Conservation (phyloP, 1,284 basidiomycete genomes). For the Agaricales sp. region DNA sequence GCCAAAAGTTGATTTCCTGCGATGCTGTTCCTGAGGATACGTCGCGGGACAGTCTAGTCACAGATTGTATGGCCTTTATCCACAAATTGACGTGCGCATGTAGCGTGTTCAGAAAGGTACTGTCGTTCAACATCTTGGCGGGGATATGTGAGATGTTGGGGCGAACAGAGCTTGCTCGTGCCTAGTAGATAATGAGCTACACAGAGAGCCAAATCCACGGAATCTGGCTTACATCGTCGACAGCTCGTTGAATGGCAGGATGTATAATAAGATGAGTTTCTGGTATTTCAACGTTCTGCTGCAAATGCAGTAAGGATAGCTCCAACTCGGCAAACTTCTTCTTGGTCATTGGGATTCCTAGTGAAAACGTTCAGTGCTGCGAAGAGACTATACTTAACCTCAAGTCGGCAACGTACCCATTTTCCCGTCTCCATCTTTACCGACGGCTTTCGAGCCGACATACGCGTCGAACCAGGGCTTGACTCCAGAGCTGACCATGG, state of each 20-base stretch:
- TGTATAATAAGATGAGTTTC: constrained; percentile 92
- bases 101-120: constrained; percentile 87
- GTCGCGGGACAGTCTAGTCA: constrained; percentile 89
- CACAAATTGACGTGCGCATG: constrained; percentile 94
- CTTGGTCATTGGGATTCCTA: constrained; percentile 95
- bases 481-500: constrained; percentile 92
- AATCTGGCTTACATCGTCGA: constrained; percentile 52
- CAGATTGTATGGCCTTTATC: constrained; percentile 97
- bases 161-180: constrained; percentile 43
- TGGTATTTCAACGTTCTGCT: constrained; percentile 98
- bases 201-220: constrained; percentile 7
- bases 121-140: constrained; percentile 70
- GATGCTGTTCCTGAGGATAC: constrained; percentile 95
- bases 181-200: constrained; percentile 21
- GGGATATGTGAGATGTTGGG: constrained; percentile 76
- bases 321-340: constrained; percentile 99
- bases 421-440: constrained; percentile 76
- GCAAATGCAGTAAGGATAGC: constrained; percentile 89
- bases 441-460: constrained; percentile 65
- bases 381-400: no score
- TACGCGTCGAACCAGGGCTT: constrained; percentile 99
- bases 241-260: constrained; percentile 80
- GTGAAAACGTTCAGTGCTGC: not conserved
- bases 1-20: constrained; percentile 99
- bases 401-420: constrained; percentile 51